These are phyloP conservation scores for Talaromyces trachyspermus DNA, from an alignment of 495 filamentous ascomycete species.

Conservation along the genomic window DNA sequence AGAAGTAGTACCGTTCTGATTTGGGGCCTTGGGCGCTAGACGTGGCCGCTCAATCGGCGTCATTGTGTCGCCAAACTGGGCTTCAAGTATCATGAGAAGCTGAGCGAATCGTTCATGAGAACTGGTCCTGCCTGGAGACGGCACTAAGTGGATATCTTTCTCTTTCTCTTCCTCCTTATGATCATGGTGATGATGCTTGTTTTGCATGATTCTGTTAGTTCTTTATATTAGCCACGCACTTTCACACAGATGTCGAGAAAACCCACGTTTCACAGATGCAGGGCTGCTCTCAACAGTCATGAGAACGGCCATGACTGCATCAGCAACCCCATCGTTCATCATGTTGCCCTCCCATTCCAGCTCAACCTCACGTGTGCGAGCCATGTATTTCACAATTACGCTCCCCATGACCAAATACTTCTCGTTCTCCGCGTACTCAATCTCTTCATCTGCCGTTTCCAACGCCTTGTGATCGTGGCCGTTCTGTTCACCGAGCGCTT, in stretches of 20 bases:
- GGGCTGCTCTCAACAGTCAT: constrained; percentile 86
- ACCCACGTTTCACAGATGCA: constrained; percentile 85
- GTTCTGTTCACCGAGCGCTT: constrained; percentile 25
- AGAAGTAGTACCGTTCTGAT: constrained; percentile 19
- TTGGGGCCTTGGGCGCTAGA: constrained; percentile 24
- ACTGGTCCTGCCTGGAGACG: constrained; percentile 50
- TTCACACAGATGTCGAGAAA: not conserved
- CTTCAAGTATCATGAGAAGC: constrained; percentile 92
- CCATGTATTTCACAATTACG: constrained; percentile 61
- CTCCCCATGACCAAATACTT: constrained; percentile 86
- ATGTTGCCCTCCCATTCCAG: constrained; percentile 97
- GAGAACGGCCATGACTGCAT: constrained; percentile 87
- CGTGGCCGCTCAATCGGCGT: constrained; percentile 65
- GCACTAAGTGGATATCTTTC: constrained; percentile 29
- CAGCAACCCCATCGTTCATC: constrained; percentile 94
- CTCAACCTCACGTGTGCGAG: constrained; percentile 67
- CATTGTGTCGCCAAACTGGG: constrained; percentile 81
- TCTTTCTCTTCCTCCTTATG: constrained; percentile 45
- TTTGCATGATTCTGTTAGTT: constrained; percentile 45
- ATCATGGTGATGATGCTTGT: constrained; percentile 41
- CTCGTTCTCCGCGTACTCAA: constrained; percentile 33
- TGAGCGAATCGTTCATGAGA: constrained; percentile 70
- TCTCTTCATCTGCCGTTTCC: constrained; percentile 45
- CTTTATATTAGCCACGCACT: constrained; percentile 12
- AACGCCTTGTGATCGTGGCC: constrained; percentile 32